These are phyloP conservation scores for Leishmania arabica DNA, from an alignment of 208 protist species.

Conservation along the genomic window DNA sequence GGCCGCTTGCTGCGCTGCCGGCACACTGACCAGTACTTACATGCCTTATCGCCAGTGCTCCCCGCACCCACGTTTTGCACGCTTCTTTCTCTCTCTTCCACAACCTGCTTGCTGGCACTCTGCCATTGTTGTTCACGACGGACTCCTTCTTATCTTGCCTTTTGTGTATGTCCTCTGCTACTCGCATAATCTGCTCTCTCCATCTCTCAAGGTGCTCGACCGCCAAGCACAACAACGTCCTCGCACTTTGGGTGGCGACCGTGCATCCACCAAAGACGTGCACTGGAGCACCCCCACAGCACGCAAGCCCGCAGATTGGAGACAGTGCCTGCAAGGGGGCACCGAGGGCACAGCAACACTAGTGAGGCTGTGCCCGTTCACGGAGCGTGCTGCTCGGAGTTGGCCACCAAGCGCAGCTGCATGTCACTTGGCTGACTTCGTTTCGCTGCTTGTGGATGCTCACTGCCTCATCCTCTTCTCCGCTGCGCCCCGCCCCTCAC, in stretches of 20 bases:
- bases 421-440: not conserved
- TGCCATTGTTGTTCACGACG: not conserved
- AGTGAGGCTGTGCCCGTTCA: not conserved
- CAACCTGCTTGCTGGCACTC: not conserved
- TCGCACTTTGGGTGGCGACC: not conserved
- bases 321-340: too few species aligned
- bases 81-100: not conserved
- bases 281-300: not conserved
- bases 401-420: not conserved
- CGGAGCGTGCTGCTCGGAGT: not conserved
- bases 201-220: not conserved
- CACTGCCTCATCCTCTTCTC: not conserved
- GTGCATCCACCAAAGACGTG: not conserved
- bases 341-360: not conserved
- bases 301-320: too few species aligned
- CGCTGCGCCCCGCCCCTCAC: not conserved
- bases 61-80: not conserved
- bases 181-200: not conserved
- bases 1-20: not conserved
- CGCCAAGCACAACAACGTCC: not conserved
- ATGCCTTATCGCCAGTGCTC: not conserved
- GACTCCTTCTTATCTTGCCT: not conserved
- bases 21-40: not conserved
- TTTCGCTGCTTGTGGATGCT: not conserved
- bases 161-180: not conserved